Evolutionary conservation across 352 stramenopile species (phyloP), one percentile per base, ranked within the genome.

Genomic region (Pythium coloratum): DNA sequence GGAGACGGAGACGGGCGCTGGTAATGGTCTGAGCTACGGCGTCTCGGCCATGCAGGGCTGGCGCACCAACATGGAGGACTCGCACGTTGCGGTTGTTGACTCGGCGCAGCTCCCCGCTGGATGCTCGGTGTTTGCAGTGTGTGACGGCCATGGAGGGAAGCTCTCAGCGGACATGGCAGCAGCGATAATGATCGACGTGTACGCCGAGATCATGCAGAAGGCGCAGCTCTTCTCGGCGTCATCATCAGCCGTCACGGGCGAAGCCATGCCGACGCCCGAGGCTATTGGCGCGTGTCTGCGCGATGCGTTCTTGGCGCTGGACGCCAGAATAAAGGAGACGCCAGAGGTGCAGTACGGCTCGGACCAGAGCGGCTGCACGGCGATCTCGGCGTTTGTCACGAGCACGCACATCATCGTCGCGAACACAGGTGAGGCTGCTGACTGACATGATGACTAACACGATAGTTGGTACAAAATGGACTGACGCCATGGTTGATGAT

Each of bases 51-150:
- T 95, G 84, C 87, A 95, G 59, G 87, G 85, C 33, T 94, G 87
- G 85, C 85, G 87, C 64, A 88, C 78, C 40, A 87, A 73, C 62
- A 94, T 95, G 84, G 87, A 95, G 71, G 86, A 94, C 71, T 76
- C 85, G 69, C 82, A 95, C 70, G 67, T 94, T 33, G 77, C 84
- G 26, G 69, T 76, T 34, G 55, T 91, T n/a, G 66, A 81, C 32
- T 73, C 82, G 7, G 55, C 70, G 20, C 70, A 71, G 9, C 63
- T 90, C 6, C 83, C 84, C 2, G n/a, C 57, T 1, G 74, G 72
- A 42, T 84, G 73, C 61, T 88, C 86, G 38, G 64, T 92, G 42
- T 94, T 95, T 63, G 85, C 84, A 9, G 86, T 95, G 44, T 95
- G 85, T 57, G 88, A 95, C 70, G 85, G 84, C 63, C 88, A 94